Evolutionary conservation across 768 basidiomycete species (phyloP), one percentile per base, ranked within the genome.

Genomic region (Pleurotus giganteus): DNA sequence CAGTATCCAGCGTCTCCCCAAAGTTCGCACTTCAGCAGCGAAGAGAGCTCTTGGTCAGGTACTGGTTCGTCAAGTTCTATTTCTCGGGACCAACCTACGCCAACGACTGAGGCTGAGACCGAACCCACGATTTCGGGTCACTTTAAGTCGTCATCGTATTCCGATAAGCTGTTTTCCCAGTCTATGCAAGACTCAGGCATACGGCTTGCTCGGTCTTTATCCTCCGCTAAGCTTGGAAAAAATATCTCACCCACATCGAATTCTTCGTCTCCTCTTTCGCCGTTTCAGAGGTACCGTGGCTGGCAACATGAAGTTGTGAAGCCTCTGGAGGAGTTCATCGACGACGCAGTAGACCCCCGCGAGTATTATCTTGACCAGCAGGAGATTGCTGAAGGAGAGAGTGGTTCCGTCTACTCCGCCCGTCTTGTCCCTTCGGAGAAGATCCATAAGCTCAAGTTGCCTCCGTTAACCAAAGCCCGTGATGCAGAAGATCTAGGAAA

Each of bases 371-470:
- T 76, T 7, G 82, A 89, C 57, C 71, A 91, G 43, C 80, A 79
- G 52, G 91, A 91, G 69, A 86, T 94, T 26, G 91, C 89, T 0
- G 88, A 92, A 65, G 90, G 91, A 28, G 91, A 92, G 64, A 87
- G 81, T 37, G 91, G 91, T 3, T 85, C 81, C 1, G 88, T 94
- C 17, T 80, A 67, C 60, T 72, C 76, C 19, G 80, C 80, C 4
- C 63, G 69, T 4, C 63, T 82, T 44, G 64, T 71, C 36, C 64
- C 67, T 51, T 58, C 70, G 17, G 50, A 67, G 29, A 73, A 69
- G 56, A 72, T 81, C 27, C 52, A 67, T 36, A 73, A 69, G 55
- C 72, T 81, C 31, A 69, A 67, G 54, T 65, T 82, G 1, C 73
- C 77, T 3, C 67, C 71, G 2, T 55, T 65, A 1, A 60, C 77